Evolutionary conservation across 1,139 yeast genomes (phyloP), one percentile per base, ranked within the genome.

Genomic region (Debaryomyces coudertii): DNA sequence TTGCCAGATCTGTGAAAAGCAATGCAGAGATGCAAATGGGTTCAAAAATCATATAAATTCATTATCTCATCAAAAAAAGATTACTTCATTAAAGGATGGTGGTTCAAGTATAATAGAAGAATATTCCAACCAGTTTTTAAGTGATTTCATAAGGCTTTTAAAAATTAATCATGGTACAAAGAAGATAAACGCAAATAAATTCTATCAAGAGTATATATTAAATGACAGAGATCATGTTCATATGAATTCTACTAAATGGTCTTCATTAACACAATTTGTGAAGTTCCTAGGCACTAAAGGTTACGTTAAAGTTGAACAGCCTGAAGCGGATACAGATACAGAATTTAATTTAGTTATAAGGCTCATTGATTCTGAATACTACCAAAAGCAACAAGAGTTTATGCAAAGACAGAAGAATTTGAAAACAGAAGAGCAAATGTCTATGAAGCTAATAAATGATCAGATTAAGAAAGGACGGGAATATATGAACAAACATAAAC

Each of bases 1-100:
- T 65, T 93, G 99, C 63, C 99, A 93, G 63, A 78, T 89, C 2
- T 93, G 99, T 59, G 80, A 78, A 58, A 90, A 92, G 60, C 99
- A 93, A 67, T 92, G 98, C 63, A 73, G 98, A 45, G 99, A 95
- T 62, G 93, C 88, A 52, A 93, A 93, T 66, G 99, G 99, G 28
- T 93, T 88, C 70, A 85, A 87, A 60, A 87, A 93, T 61, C 99
- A 93, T 64, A 74, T 85, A 15, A 76, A 77, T 51, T 85, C 96
- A 12, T 90, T 89, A 36, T 77, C 88, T 1, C 99, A 93, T 62
- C 68, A 79, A 42, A 57, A 65, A 39, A 52, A 61, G 63, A 60
- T 52, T 43, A 52, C 62, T 71, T 72, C 58, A 42, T 46, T 63
- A 6, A 62, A 68, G 44, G 71, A 77, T 14, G 66, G 68, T 14